Base-by-base conservation (phyloP, 2,329 filamentous ascomycete species). In the Ceratocystis eucalypticola region DNA sequence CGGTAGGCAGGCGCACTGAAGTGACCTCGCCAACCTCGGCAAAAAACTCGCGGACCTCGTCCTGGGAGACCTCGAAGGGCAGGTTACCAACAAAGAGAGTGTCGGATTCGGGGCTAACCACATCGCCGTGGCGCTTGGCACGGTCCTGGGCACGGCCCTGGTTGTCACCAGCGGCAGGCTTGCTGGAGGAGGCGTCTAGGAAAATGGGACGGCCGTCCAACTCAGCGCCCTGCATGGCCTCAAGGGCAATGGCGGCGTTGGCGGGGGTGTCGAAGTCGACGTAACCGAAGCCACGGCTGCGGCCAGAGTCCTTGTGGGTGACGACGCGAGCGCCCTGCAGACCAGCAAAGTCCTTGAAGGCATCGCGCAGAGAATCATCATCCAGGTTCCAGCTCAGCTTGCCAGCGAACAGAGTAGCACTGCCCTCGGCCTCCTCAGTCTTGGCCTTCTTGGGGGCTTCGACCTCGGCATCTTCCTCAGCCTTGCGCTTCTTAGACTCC, bases 21-120 rank as follows among this genome's bases (percentile, higher is more conserved):
- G 87, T 84, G 74, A 94, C 84, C 74, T 80, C 82, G 70, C 85
- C 84, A 71, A 86, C 82, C 71, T 88, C 82, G 72, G 80, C 79
- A 80, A 96, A 96, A 75, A 88, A 85, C 71, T 87, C 84, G 69
- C 81, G 82, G 71, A 96, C 82, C 70, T 80, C 78, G 66, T 92
- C 88, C 79, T 95, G 88, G 72, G 88, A 85, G 72, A 87, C 85
- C 70, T 89, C 85, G 78, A 95, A 96, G 63, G 89, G 86, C 71
- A 96, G 80, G 82, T 96, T 96, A 72, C 91, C 92, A 70, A 96
- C 85, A 77, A 94, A 96, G 68, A 96, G 83, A 53, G 92, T 96
- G 71, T 92, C 88, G 74, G 86, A 89, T 75, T 89, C 87, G 69
- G 88, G 84, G 80, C 88, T 92, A 74, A 86, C 80, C 71, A 84